phyloP scores from a whole-genome alignment of 169 alveolate genomes.

The Besnoitia besnoiti region DNA sequence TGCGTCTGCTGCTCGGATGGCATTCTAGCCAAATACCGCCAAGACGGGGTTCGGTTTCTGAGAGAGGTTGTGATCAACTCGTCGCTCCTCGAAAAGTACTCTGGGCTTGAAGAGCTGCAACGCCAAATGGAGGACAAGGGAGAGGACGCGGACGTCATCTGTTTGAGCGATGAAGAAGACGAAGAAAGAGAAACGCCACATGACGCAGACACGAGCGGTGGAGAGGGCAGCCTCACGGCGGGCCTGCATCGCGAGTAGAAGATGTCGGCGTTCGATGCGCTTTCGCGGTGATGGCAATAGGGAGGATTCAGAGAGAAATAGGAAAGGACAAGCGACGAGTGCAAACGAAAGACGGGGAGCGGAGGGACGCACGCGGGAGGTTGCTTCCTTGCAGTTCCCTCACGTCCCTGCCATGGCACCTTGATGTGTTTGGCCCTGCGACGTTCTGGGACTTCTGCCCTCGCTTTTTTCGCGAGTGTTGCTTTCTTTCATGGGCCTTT shows the following conservation, averaged over 20 bases:
- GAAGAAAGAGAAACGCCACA: neutral
- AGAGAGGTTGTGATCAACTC: constrained; percentile 23
- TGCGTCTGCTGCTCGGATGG: constrained; percentile 71
- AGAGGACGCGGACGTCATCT: constrained; percentile 20
- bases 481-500: too few relatives aligned
- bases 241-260: too few relatives aligned
- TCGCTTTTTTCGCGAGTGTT: too few relatives aligned
- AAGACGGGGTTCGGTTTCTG: constrained; percentile 40
- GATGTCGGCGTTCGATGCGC: too few relatives aligned
- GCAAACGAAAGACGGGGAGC: too few relatives aligned
- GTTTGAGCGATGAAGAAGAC: neutral
- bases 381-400: too few relatives aligned
- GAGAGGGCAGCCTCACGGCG: neutral
- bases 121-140: neutral
- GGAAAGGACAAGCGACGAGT: neutral
- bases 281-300: too few relatives aligned
- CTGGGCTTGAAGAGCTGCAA: constrained; percentile 25
- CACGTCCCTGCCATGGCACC: too few relatives aligned
- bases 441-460: too few relatives aligned
- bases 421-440: too few relatives aligned
- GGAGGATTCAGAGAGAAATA: neutral
- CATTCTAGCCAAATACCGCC: constrained; percentile 23
- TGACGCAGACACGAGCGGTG: neutral
- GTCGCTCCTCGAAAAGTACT: constrained; percentile 21
- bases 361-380: too few relatives aligned